Evolutionary conservation across 371 early-diverging fungal species (phyloP).

Genomic region (Rhizopus arrhizus): DNA sequence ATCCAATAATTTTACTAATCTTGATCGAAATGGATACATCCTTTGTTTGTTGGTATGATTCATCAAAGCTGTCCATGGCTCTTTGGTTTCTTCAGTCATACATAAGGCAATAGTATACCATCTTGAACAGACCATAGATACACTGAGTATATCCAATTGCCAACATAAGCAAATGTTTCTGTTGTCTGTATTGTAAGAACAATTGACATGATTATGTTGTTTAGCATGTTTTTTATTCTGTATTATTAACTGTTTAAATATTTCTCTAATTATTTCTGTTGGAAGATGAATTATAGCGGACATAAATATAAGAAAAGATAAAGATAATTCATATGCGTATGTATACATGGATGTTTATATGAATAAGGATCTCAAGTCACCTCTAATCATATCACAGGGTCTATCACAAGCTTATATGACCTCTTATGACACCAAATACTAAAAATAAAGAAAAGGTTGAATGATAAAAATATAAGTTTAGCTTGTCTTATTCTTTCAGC

Average conservation of each 20-base stretch:
- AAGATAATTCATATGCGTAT: background rate
- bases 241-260: background rate
- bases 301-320: background rate
- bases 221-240: background rate
- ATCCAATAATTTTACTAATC: conserved; percentile 6
- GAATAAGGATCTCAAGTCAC: too few species aligned
- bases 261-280: conserved; percentile 5
- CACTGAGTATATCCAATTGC: conserved; percentile 25
- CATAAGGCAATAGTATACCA: conserved; percentile 26
- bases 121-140: conserved; percentile 25
- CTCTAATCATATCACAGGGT: too few species aligned
- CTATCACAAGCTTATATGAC: too few species aligned
- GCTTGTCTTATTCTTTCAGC: too few species aligned
- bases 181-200: too few species aligned
- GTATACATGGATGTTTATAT: too few species aligned
- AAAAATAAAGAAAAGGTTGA: too few species aligned
- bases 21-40: conserved; percentile 15
- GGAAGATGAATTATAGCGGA: background rate
- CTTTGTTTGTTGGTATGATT: conserved; percentile 20
- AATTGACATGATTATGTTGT: too few species aligned
- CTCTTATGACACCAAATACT: too few species aligned
- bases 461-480: too few species aligned
- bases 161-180: conserved; percentile 15
- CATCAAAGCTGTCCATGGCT: conserved; percentile 13
- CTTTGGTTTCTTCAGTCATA: background rate